phyloP scores from a whole-genome alignment of 2,329 filamentous ascomycete species.

The Fusarium oxysporum region DNA sequence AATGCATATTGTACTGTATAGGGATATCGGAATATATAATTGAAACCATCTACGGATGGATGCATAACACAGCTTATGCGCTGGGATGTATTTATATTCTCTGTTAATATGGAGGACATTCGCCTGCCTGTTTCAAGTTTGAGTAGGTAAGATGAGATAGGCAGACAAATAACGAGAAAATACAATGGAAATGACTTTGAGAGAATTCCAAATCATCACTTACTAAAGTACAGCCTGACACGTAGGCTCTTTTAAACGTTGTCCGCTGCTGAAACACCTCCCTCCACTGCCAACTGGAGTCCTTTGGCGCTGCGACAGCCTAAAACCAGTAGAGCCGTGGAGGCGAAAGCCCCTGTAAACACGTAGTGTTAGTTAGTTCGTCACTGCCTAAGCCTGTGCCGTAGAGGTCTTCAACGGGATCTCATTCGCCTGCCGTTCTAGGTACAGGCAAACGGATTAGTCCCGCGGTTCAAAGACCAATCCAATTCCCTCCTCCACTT shows the following conservation, averaged over 20 bases:
- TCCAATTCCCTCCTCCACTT: constrained; percentile 9
- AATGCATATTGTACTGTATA: background rate
- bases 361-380: constrained; percentile 7
- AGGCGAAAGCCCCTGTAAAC: constrained; percentile 22
- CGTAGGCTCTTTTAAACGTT: constrained; percentile 10
- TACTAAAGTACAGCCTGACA: constrained; percentile 12
- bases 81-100: background rate
- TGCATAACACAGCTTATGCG: constrained; percentile 5
- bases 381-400: constrained; percentile 9
- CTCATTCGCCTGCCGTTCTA: constrained; percentile 23
- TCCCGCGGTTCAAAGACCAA: constrained; percentile 25
- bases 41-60: constrained; percentile 8
- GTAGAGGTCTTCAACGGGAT: background rate
- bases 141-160: background rate
- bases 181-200: background rate
- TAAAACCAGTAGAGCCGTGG: constrained; percentile 15
- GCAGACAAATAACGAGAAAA: background rate
- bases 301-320: constrained; percentile 18
- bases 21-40: constrained; percentile 3
- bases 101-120: background rate
- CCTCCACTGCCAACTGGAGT: background rate
- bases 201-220: background rate
- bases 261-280: constrained; percentile 13
- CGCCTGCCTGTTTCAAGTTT: constrained; percentile 1
- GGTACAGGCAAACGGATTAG: background rate